phyloP scores from a whole-genome alignment of 2,329 filamentous ascomycete genomes.

The Pestalotiopsis sp. region DNA sequence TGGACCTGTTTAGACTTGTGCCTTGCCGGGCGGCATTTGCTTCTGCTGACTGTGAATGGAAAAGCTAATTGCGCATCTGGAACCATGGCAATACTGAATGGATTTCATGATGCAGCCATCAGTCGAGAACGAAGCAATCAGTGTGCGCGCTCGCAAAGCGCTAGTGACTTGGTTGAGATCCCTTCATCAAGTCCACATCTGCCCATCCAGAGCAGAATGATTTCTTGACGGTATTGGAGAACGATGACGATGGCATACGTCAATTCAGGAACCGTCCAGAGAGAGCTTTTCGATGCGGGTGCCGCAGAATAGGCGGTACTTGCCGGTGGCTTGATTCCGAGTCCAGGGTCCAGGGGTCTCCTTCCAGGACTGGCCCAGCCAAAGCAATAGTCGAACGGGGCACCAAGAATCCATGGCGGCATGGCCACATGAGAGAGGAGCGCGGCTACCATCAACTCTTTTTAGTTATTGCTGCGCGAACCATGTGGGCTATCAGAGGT shows the following conservation, averaged over 20 bases:
- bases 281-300: background rate
- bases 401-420: background rate
- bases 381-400: conserved; percentile 8
- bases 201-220: background rate
- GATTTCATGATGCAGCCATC: background rate
- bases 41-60: background rate
- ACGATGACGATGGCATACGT: conserved; percentile 4
- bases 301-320: conserved; percentile 2
- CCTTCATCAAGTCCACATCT: background rate
- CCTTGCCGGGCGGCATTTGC: background rate
- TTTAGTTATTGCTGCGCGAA: background rate
- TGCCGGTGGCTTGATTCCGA: background rate
- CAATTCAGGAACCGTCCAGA: conserved; percentile 7
- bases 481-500: conserved; percentile 1
- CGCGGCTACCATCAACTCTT: conserved; percentile 4
- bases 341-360: conserved; percentile 8
- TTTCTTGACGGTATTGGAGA: background rate
- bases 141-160: background rate
- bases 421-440: background rate
- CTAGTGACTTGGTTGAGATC: background rate
- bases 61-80: background rate
- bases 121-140: background rate
- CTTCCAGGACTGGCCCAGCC: conserved; percentile 5
- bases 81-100: background rate
- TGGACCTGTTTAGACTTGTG: background rate